These are phyloP conservation scores for Xylariaceae sp. DNA, from an alignment of 2,329 filamentous ascomycete genomes.

Conservation along the genomic window DNA sequence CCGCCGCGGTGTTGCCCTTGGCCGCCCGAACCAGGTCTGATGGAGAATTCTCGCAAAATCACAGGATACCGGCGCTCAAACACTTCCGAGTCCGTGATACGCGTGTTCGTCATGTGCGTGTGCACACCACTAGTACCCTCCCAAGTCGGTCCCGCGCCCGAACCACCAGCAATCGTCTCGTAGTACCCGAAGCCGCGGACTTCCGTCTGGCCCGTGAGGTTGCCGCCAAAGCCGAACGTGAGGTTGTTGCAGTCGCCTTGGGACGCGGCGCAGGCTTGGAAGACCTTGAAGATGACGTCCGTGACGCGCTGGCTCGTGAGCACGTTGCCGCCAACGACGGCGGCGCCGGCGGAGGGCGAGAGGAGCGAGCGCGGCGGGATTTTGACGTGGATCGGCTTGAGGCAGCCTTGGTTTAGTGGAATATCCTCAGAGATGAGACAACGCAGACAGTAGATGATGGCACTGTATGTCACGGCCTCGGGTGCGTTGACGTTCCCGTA, in stretches of 20 bases:
- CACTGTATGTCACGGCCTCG: slow-evolving; percentile 70
- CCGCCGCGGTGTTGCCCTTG: slow-evolving; percentile 60
- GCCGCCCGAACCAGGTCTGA: slow-evolving; percentile 57
- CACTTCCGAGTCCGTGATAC: slow-evolving; percentile 70
- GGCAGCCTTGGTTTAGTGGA: slow-evolving; percentile 72
- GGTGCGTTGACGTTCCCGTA: slow-evolving; percentile 74
- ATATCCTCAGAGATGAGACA: slow-evolving; percentile 73
- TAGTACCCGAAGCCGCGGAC: slow-evolving; percentile 74
- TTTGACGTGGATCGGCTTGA: slow-evolving; percentile 65
- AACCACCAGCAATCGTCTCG: slow-evolving; percentile 73
- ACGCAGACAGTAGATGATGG: slow-evolving; percentile 75
- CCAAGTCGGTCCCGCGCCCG: slow-evolving; percentile 65
- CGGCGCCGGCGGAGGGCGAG: slow-evolving; percentile 66
- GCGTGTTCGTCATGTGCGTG: slow-evolving; percentile 74
- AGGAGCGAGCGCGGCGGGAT: slow-evolving; percentile 68
- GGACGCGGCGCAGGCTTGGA: slow-evolving; percentile 67
- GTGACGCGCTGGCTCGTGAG: slow-evolving; percentile 71
- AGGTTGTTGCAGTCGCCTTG: slow-evolving; percentile 77
- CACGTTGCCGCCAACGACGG: slow-evolving; percentile 75
- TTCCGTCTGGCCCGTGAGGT: slow-evolving; percentile 48
- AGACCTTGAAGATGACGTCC: slow-evolving; percentile 72
- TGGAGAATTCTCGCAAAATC: slow-evolving; percentile 60
- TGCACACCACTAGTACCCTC: slow-evolving; percentile 67
- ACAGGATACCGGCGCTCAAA: slow-evolving; percentile 73
- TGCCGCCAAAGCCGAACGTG: slow-evolving; percentile 71